Evolutionary conservation across 1,284 basidiomycete species (phyloP).

Genomic region (Apiotrichum brassicae): DNA sequence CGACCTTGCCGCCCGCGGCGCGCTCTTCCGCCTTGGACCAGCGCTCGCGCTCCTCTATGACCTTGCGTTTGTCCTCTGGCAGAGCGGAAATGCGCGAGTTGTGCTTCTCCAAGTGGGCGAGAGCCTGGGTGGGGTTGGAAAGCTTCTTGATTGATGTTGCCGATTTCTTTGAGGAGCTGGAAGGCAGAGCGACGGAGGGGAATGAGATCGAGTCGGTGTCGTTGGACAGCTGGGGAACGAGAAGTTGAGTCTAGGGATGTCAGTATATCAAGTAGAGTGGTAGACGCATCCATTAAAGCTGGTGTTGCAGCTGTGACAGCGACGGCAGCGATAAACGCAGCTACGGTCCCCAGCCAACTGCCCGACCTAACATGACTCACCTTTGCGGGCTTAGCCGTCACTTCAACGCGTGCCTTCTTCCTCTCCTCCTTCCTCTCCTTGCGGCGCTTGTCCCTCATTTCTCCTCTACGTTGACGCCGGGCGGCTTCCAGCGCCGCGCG

Average conservation of each 20-base stretch:
- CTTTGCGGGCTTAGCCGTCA: constrained; percentile 39
- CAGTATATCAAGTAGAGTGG: too few species aligned
- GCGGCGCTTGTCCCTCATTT: constrained; percentile 71
- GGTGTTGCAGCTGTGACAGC: too few species aligned
- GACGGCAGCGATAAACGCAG: too few species aligned
- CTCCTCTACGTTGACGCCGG: constrained; percentile 64
- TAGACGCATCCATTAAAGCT: too few species aligned
- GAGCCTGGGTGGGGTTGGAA: constrained; percentile 74
- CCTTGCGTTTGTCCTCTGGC: constrained; percentile 71
- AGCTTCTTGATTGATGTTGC: constrained; percentile 51
- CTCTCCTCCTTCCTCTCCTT: constrained; percentile 79
- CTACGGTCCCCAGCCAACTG: too few species aligned
- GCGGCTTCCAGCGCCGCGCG: constrained; percentile 77
- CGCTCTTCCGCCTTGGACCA: constrained; percentile 82
- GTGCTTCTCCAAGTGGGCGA: constrained; percentile 66
- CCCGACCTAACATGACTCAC: constrained; percentile 16
- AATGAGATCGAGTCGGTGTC: constrained; percentile 59
- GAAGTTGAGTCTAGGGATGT: constrained; percentile 58
- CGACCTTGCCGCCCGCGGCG: constrained; percentile 77
- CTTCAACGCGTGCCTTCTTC: constrained; percentile 51
- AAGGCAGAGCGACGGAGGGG: constrained; percentile 54
- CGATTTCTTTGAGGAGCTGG: constrained; percentile 49
- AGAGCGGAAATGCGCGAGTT: constrained; percentile 66
- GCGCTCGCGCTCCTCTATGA: constrained; percentile 66
- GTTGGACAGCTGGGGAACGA: constrained; percentile 52